A percentile compares a stretch with the other conserved stretches of the same genome.
phyloP scores from a whole-genome alignment of 2,329 filamentous ascomycete species.

The Coniochaeta hoffmannii region DNA sequence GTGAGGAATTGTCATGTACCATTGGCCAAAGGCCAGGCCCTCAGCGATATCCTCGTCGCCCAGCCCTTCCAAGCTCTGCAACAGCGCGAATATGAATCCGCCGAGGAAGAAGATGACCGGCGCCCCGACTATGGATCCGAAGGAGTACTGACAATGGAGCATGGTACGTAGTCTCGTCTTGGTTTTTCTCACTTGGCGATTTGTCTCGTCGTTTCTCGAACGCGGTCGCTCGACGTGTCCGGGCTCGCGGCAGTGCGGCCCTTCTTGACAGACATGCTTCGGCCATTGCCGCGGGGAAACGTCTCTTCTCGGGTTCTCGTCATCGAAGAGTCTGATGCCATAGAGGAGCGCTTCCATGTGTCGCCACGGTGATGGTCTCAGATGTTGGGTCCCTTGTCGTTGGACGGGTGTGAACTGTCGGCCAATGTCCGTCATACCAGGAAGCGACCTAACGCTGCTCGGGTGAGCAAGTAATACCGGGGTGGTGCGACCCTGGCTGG shows the following conservation, averaged over 20 bases:
- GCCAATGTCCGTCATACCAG: not conserved
- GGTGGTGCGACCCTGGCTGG: not conserved
- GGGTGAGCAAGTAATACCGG: not conserved
- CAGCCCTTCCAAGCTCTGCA: slow-evolving; percentile 5
- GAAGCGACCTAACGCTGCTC: not conserved
- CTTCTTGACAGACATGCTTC: not conserved
- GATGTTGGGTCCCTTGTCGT: not conserved
- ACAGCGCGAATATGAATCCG: slow-evolving; percentile 17
- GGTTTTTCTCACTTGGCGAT: slow-evolving; percentile 7
- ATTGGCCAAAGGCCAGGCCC: slow-evolving; percentile 20
- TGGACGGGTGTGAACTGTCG: not conserved
- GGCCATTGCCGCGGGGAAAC: slow-evolving; percentile 14
- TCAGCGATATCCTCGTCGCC: slow-evolving; percentile 18
- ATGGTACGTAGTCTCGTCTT: slow-evolving; percentile 16
- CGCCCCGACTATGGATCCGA: slow-evolving; percentile 18
- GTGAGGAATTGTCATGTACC: slow-evolving; percentile 22
- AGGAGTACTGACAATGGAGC: slow-evolving; percentile 17
- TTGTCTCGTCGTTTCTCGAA: slow-evolving; percentile 3
- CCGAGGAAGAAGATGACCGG: slow-evolving; percentile 20
- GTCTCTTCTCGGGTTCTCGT: slow-evolving; percentile 6
- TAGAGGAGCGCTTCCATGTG: slow-evolving; percentile 18
- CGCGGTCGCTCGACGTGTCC: slow-evolving; percentile 8
- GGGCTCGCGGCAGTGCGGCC: not conserved
- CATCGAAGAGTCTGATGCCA: slow-evolving; percentile 12
- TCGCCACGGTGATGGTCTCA: slow-evolving; percentile 15